Base-by-base conservation (phyloP, 768 basidiomycete species). In the Termitomyces sp. region DNA sequence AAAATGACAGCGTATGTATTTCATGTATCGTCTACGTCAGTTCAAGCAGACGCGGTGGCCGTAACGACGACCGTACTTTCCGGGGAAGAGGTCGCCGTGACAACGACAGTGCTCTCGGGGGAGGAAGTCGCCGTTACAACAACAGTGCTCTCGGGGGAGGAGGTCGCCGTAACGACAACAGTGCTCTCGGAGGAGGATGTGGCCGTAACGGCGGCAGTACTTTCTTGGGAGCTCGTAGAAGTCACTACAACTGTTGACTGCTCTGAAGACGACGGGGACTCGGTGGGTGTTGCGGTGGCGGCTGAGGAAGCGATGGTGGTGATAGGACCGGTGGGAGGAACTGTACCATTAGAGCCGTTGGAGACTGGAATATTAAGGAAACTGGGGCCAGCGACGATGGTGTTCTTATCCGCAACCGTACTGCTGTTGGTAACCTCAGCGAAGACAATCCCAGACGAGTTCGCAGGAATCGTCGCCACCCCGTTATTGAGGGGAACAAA, bases 401-500 rank as follows among this genome's bases (percentile, higher is more conserved):
- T 64, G 32, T 47, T 39, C 26, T 51, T 39, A 14, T 48, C 44
- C 7, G 50, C 60, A 4, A n/a, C 39, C 1, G 42, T 55, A 30
- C 51, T 54, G 32, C 58, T 60, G 37, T 64, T 64, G 2, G 51
- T 58, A 42, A 64, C 55, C 18, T 51, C 55, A 1, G 50, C 58
- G 18, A 47, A 64, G 22, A 62, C 43, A 4, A 59, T 54, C 9
- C 63, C 63, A 2, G 55, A 57, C 2, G 59, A 43, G 24, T 62
- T 57, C 14, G 43, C 40, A 22, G 63, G 63, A 2, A 64, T 46
- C 4, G 55, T 43, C 0, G 61, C 64, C 3, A 27, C 42, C n/a
- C 53, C 59, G 50, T 61, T 53, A 3, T 33, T 46, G 7, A 66
- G n/a, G 0, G 63, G 58, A 12, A 61, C 65, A 14, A 64, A 59